A percentile compares a stretch with the other conserved stretches of the same genome.
phyloP scores from a whole-genome alignment of 352 stramenopile genomes.

The Discostella stelligera region DNA sequence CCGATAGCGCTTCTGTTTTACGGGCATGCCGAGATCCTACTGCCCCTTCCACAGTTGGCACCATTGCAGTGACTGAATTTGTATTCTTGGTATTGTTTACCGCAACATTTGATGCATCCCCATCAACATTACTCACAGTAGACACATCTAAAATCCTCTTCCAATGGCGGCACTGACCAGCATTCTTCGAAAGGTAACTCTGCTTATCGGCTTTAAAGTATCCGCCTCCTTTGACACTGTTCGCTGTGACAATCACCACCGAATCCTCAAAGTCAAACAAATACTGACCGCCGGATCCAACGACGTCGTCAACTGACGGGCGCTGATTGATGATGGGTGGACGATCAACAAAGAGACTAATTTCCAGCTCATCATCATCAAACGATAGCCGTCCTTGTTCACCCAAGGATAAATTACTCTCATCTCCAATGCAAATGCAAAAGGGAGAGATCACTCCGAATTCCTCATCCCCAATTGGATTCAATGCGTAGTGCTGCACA shows the following conservation, averaged over 20 bases:
- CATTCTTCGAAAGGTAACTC: not conserved
- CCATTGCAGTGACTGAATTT: not conserved
- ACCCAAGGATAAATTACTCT: conserved; percentile 14
- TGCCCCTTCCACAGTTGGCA: conserved; percentile 10
- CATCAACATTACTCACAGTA: not conserved
- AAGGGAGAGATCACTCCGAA: conserved; percentile 35
- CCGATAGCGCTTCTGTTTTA: not conserved
- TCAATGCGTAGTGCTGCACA: conserved; percentile 31
- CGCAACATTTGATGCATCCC: not conserved
- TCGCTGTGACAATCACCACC: conserved; percentile 6
- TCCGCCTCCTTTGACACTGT: not conserved
- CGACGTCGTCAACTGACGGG: not conserved
- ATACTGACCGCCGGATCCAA: not conserved
- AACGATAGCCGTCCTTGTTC: conserved; percentile 17
- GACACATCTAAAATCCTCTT: not conserved
- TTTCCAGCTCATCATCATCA: conserved; percentile 25
- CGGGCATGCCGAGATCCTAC: not conserved
- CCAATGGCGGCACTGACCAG: not conserved
- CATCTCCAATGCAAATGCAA: conserved; percentile 59
- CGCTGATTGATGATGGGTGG: not conserved
- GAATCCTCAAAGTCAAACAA: conserved; percentile 15
- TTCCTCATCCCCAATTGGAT: conserved; percentile 47
- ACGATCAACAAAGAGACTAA: conserved; percentile 14
- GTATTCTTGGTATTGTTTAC: not conserved
- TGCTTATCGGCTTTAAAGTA: conserved; percentile 5